phyloP scores from a whole-genome alignment of 2,329 filamentous ascomycete species.

The Septoria linicola region DNA sequence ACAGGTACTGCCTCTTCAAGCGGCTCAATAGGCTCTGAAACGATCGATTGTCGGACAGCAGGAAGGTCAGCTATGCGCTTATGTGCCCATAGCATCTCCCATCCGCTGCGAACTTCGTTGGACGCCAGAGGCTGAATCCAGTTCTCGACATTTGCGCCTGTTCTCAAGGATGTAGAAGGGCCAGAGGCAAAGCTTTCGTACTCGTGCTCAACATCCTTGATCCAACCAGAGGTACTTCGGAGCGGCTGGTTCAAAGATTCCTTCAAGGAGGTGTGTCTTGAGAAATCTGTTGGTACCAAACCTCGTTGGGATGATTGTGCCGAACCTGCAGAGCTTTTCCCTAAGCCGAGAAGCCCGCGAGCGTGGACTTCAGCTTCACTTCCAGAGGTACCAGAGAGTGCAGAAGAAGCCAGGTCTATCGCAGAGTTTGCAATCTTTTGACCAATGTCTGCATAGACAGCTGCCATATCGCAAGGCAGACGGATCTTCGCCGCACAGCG shows the following conservation, averaged over 20 bases:
- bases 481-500: not conserved
- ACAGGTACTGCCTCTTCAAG: conserved; percentile 3
- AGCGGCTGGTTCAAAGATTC: not conserved
- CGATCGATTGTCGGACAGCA: not conserved
- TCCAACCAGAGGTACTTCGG: not conserved
- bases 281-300: conserved; percentile 2
- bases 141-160: not conserved
- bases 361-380: conserved; percentile 17
- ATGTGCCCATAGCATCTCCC: not conserved
- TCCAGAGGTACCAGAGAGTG: conserved; percentile 16
- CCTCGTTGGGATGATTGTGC: not conserved
- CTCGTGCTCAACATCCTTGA: conserved; percentile 11
- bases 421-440: conserved; percentile 19
- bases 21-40: not conserved
- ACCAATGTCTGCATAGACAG: conserved; percentile 6
- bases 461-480: conserved; percentile 3
- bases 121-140: not conserved
- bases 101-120: not conserved
- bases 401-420: conserved; percentile 19
- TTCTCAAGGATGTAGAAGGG: not conserved
- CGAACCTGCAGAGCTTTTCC: conserved; percentile 14
- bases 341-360: conserved; percentile 6
- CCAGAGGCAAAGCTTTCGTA: conserved; percentile 6
- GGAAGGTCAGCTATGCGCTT: not conserved
- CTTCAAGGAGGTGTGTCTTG: not conserved